Evolutionary conservation across 2,329 filamentous ascomycete genomes (phyloP), one percentile per base, ranked within the genome.

Genomic region (Epichloe sibirici): DNA sequence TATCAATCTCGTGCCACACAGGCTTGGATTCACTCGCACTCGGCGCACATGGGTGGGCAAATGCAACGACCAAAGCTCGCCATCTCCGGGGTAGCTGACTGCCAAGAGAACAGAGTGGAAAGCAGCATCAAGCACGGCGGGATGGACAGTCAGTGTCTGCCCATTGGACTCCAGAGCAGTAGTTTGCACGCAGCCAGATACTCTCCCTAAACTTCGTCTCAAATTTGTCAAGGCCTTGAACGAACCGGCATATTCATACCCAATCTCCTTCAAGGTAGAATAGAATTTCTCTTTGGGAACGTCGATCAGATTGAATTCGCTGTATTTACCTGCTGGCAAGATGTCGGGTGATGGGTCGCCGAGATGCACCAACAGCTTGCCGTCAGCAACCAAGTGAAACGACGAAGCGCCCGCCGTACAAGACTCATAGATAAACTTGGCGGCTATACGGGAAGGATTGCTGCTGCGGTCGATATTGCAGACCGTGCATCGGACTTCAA

Each of bases 61-160:
- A 46, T 66, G 62, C 3, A 65, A 55, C 1, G 62, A 55, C 59
- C 62, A 65, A 4, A 72, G 58, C 3, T 57, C 58, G 3, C 62
- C 66, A 42, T 69, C 65, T 0, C 61, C 62, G 0, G 69, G 69
- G 23, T 57, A 64, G 5, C 61, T 60, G 45, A 60, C 63, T 1
- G 68, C 66, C 1, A 62, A 56, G 5, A 71, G 59, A 9, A 63
- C 53, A 5, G 63, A 55, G 53, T 72, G 70, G 52, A 72, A 63
- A 2, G 65, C 63, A 0, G 59, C 58, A 43, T 71, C 69, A 0
- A 72, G 57, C 2, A 61, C 55, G 0, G 57, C 63, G 0, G 69
- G 69, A 45, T 70, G 69, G 0, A 71, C 56, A 4, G 66, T 51
- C 11, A 60, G 56, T 5, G 21, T 4, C 5, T 17, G 11, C 7